These are phyloP conservation scores for Cercospora sp. DNA, from an alignment of 2,329 filamentous ascomycete genomes.

Conservation along the genomic window DNA sequence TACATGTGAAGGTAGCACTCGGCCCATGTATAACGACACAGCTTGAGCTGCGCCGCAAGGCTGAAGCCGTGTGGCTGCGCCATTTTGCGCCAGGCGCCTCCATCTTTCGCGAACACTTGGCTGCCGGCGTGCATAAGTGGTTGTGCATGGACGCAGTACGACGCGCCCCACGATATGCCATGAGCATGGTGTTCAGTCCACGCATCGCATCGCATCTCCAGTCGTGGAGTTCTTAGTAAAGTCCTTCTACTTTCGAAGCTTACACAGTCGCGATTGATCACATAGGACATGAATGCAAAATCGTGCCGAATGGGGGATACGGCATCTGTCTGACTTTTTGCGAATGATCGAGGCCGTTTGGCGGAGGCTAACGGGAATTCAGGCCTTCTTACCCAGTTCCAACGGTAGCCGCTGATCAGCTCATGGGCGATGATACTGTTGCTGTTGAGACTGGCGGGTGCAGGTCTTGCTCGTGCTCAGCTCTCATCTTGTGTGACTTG, in stretches of 20 bases:
- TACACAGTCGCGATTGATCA: too few species aligned
- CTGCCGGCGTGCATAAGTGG: not conserved
- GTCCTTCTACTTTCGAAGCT: too few species aligned
- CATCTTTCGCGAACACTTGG: too few species aligned
- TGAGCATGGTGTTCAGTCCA: not conserved
- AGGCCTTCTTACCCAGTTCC: too few species aligned
- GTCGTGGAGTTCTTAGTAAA: not conserved
- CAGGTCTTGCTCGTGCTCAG: not conserved
- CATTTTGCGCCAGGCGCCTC: too few species aligned
- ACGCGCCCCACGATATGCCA: not conserved
- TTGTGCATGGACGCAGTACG: not conserved
- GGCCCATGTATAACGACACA: not conserved
- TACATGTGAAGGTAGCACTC: not conserved
- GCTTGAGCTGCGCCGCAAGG: too few species aligned
- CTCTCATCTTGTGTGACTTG: not conserved
- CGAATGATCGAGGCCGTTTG: too few species aligned
- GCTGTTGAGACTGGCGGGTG: not conserved
- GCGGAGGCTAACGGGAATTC: too few species aligned
- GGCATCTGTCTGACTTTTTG: not conserved
- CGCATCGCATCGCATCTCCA: not conserved
- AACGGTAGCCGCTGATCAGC: not conserved
- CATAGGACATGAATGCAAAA: too few species aligned
- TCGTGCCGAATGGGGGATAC: too few species aligned
- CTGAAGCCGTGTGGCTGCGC: too few species aligned
- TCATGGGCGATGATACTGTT: not conserved